phyloP scores from a whole-genome alignment of 139 green algal species.

The Haematococcus lacustris region DNA sequence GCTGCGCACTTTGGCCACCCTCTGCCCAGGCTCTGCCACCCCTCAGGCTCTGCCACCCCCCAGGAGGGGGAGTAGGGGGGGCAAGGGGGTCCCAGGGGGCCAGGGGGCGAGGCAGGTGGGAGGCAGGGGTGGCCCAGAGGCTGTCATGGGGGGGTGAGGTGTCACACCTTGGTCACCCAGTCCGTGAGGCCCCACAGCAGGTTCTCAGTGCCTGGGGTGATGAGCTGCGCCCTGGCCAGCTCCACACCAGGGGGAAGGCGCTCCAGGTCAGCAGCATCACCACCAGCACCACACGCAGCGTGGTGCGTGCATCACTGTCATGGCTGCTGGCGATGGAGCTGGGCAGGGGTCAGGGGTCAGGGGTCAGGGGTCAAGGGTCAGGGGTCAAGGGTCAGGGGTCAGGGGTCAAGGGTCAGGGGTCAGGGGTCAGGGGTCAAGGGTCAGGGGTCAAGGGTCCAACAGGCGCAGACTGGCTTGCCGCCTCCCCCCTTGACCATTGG shows the following conservation, averaged over 20 bases:
- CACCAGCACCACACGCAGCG: slow-evolving; percentile 11
- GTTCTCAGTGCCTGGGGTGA: slow-evolving; percentile 18
- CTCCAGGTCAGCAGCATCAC: slow-evolving; percentile 35
- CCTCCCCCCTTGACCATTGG: too few species aligned
- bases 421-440: too few species aligned
- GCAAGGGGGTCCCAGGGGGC: too few species aligned
- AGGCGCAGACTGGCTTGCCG: too few species aligned
- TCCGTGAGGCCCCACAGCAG: slow-evolving; percentile 36
- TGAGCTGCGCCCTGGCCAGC: slow-evolving; percentile 7
- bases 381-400: too few species aligned
- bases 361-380: too few species aligned
- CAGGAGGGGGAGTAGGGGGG: background rate
- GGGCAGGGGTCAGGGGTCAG: too few species aligned
- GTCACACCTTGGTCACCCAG: slow-evolving; percentile 34
- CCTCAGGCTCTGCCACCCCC: background rate
- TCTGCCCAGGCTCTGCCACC: background rate
- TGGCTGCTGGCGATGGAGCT: too few species aligned
- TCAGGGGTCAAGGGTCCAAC: too few species aligned
- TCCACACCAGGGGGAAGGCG: slow-evolving; percentile 38
- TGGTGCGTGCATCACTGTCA: background rate
- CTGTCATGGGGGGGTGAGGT: background rate
- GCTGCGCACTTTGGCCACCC: background rate
- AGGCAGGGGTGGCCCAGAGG: too few species aligned
- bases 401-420: too few species aligned
- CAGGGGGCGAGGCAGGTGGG: too few species aligned